Percentiles rank a stretch among this genome's conserved stretches.
These are phyloP conservation scores for Circinella minor DNA, from an alignment of 371 early-diverging fungal species.

Conservation along the genomic window DNA sequence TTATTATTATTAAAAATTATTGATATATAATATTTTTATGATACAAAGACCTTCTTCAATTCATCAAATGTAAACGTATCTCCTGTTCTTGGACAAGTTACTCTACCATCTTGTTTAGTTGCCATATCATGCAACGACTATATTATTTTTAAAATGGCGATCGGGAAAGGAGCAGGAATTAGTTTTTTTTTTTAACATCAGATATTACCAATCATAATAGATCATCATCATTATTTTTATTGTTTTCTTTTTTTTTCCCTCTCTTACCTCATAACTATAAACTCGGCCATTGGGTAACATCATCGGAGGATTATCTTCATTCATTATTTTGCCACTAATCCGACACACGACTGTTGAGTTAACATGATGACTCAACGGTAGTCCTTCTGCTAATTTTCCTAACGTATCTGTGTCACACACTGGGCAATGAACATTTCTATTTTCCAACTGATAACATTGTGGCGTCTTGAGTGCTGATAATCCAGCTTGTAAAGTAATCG, in stretches of 20 bases:
- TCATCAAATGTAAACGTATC: conserved; percentile 64
- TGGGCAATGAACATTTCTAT: conserved; percentile 92
- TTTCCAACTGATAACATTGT: conserved; percentile 72
- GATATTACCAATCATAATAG: too few species aligned
- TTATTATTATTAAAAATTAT: conserved; percentile 1
- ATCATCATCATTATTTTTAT: too few species aligned
- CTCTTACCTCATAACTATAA: conserved; percentile 76
- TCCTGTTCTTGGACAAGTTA: conserved; percentile 85
- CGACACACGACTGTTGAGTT: conserved; percentile 94
- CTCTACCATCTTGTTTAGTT: conserved; percentile 69
- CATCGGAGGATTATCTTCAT: conserved; percentile 95
- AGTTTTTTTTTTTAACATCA: too few species aligned
- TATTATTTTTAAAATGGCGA: neutral
- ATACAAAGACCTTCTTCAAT: conserved; percentile 87
- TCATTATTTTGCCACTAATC: conserved; percentile 86
- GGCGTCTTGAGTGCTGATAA: conserved; percentile 91
- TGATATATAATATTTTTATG: conserved; percentile 39
- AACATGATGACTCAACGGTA: conserved; percentile 92
- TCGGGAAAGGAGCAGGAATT: neutral
- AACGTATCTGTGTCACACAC: conserved; percentile 87
- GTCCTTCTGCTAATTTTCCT: conserved; percentile 77
- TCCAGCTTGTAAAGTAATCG: conserved; percentile 91
- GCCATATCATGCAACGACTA: conserved; percentile 87
- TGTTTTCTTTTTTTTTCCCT: neutral
- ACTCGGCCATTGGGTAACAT: conserved; percentile 94